phyloP scores from a whole-genome alignment of 1,139 yeast species.

The Scheffersomyces insectosa region DNA sequence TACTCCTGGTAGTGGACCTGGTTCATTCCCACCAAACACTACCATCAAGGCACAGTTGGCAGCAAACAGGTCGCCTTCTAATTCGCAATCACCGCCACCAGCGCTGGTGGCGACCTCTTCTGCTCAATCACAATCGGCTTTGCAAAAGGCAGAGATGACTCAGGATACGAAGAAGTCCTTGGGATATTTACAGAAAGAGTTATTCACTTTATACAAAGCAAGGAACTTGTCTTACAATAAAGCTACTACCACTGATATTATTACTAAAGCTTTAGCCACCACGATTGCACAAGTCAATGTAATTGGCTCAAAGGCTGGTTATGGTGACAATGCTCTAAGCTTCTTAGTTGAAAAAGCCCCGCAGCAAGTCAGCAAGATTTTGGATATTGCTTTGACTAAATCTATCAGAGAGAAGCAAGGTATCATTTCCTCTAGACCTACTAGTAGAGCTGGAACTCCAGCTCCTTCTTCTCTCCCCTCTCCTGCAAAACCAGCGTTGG shows the following conservation, averaged over 20 bases:
- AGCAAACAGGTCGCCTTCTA: constrained; percentile 42
- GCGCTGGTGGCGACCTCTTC: constrained; percentile 14
- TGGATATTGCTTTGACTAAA: constrained; percentile 81
- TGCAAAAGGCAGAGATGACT: constrained; percentile 32
- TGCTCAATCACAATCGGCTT: constrained; percentile 7
- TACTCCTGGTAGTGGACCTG: constrained; percentile 7
- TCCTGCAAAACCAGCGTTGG: constrained; percentile 4
- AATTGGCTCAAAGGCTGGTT: constrained; percentile 83
- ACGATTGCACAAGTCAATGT: constrained; percentile 88
- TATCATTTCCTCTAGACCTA: constrained; percentile 18
- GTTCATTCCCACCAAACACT: constrained; percentile 9
- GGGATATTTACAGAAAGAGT: constrained; percentile 69
- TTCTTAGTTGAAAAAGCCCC: constrained; percentile 87
- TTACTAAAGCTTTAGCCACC: constrained; percentile 91
- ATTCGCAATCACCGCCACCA: constrained; percentile 7
- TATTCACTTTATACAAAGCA: constrained; percentile 67
- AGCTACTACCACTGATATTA: constrained; percentile 71
- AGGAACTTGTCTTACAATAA: constrained; percentile 66
- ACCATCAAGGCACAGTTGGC: constrained; percentile 56
- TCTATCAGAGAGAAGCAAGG: constrained; percentile 63
- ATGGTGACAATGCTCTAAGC: constrained; percentile 76
- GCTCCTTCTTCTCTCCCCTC: constrained; percentile 13
- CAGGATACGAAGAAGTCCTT: constrained; percentile 64
- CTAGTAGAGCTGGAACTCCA: constrained; percentile 33
- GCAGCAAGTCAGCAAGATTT: constrained; percentile 76